Evolutionary conservation across 345 rosid genomes (phyloP).

Genomic region (Acer saccharum): DNA sequence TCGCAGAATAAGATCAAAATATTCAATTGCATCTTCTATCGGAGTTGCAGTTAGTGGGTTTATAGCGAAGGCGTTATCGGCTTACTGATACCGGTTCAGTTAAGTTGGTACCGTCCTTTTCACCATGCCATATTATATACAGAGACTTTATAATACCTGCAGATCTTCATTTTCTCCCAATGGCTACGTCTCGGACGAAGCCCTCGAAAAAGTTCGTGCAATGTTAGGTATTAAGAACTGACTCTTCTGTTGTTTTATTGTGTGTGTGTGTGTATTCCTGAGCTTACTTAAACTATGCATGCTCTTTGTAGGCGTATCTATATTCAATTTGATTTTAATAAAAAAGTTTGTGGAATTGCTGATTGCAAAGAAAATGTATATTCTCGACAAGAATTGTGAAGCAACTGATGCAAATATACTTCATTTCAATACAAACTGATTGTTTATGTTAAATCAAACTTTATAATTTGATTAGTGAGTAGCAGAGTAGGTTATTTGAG

Average conservation of each 20-base stretch:
- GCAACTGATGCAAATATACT: not conserved
- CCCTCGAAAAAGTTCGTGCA: conserved; percentile 62
- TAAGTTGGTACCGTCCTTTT: conserved; percentile 42
- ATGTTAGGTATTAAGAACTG: conserved; percentile 59
- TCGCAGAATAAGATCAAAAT: conserved; percentile 25
- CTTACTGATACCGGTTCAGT: conserved; percentile 32
- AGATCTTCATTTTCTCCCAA: conserved; percentile 62
- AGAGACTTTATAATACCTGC: conserved; percentile 80
- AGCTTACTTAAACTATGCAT: not conserved
- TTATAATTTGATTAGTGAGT: not conserved
- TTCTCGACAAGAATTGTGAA: not conserved
- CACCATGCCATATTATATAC: conserved; percentile 76
- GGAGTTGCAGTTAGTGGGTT: conserved; percentile 15
- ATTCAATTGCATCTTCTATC: conserved; percentile 30
- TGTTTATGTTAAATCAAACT: not conserved
- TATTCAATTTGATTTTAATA: not conserved
- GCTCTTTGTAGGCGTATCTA: not conserved
- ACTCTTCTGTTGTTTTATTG: not conserved
- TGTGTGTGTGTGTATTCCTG: not conserved
- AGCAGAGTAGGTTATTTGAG: not conserved
- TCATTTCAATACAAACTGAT: not conserved
- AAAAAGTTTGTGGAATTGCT: not conserved
- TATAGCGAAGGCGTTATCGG: conserved; percentile 32
- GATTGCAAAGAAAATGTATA: not conserved
- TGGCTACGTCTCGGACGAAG: conserved; percentile 80